phyloP scores from a whole-genome alignment of 331 rosid genomes.

The Dryas integrifolia region DNA sequence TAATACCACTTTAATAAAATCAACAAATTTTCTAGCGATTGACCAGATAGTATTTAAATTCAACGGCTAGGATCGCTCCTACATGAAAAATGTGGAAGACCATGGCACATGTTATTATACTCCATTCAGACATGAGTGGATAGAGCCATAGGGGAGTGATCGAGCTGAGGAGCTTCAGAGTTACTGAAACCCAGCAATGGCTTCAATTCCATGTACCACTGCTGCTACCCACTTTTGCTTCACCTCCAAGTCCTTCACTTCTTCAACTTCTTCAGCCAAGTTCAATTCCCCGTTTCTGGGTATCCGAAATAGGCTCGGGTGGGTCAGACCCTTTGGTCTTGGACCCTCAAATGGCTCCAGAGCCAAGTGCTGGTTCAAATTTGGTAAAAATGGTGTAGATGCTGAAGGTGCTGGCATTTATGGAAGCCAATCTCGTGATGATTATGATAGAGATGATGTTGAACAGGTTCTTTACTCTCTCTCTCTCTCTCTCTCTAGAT shows the following conservation, averaged over 20 bases:
- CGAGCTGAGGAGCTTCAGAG: background rate
- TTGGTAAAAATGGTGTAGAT: conserved; percentile 82
- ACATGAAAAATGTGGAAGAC: no score
- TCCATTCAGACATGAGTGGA: conserved; percentile 36
- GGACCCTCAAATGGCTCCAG: conserved; percentile 89
- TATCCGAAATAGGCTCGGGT: conserved; percentile 34
- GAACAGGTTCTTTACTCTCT: conserved; percentile 63
- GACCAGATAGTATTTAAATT: background rate
- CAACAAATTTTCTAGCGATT: background rate
- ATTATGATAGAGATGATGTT: conserved; percentile 88
- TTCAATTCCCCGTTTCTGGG: conserved; percentile 54
- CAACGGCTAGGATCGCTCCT: background rate
- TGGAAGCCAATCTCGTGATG: conserved; percentile 90
- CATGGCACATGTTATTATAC: conserved; percentile 9
- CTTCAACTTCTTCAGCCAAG: conserved; percentile 34
- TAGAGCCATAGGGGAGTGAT: conserved; percentile 25
- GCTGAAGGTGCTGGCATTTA: conserved; percentile 98
- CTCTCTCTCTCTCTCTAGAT: background rate
- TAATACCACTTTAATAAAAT: no score
- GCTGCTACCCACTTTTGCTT: conserved; percentile 36
- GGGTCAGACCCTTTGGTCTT: conserved; percentile 34
- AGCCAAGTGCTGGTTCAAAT: conserved; percentile 78
- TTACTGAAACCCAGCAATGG: conserved; percentile 49
- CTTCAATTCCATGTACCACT: conserved; percentile 55
- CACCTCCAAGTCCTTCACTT: conserved; percentile 33